A percentile compares a stretch with the other conserved stretches of the same genome.
Evolutionary conservation across 495 filamentous ascomycete genomes (phyloP).

Genomic region (Xylaria palmicola): DNA sequence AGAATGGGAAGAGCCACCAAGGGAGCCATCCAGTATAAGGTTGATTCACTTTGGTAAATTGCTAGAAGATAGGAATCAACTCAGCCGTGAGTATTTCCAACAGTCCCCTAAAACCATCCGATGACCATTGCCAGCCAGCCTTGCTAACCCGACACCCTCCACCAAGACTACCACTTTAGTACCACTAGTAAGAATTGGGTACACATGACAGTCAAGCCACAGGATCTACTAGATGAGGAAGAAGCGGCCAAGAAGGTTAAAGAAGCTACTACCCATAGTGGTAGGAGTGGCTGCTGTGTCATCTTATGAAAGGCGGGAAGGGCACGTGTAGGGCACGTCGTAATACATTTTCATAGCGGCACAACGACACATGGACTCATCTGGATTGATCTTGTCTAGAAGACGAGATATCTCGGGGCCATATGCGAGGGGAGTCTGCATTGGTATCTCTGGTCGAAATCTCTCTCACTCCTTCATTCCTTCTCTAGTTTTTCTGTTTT

Average conservation of each 20-base stretch:
- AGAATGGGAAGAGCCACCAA: constrained; percentile 84
- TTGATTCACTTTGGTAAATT: constrained; percentile 87
- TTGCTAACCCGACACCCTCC: not conserved
- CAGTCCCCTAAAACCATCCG: not conserved
- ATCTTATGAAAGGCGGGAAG: constrained; percentile 53
- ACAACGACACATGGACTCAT: not conserved
- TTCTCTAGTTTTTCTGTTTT: constrained; percentile 20
- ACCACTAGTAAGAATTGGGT: constrained; percentile 73
- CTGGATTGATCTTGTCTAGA: not conserved
- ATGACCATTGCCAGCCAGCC: not conserved
- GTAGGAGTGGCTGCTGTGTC: constrained; percentile 78
- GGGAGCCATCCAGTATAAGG: constrained; percentile 79
- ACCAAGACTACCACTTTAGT: constrained; percentile 74
- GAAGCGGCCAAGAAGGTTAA: constrained; percentile 74
- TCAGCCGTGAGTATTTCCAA: constrained; percentile 59
- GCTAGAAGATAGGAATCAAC: constrained; percentile 77
- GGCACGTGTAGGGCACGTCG: not conserved
- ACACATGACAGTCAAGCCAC: constrained; percentile 90
- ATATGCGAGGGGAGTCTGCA: constrained; percentile 10
- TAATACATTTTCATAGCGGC: constrained; percentile 10
- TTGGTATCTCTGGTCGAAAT: not conserved
- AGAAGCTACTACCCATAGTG: constrained; percentile 54
- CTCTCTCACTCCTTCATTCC: not conserved
- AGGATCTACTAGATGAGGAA: constrained; percentile 87
- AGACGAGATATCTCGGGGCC: not conserved